A percentile compares a stretch with the other conserved stretches of the same genome.
These are phyloP conservation scores for Emericellopsis cladophorae DNA, from an alignment of 2,329 filamentous ascomycete genomes.

Conservation along the genomic window DNA sequence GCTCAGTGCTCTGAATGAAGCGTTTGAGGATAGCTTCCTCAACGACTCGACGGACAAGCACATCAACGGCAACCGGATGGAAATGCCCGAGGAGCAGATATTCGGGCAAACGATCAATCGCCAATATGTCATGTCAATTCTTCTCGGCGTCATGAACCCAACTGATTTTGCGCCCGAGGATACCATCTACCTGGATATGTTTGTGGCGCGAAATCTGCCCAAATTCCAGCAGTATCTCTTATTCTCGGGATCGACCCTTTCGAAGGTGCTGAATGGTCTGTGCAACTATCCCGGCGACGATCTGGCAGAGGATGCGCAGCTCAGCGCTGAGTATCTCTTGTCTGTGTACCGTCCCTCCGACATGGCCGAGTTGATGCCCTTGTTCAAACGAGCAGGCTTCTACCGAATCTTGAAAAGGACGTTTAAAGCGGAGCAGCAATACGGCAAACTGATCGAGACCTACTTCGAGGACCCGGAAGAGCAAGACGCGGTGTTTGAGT, in stretches of 20 bases:
- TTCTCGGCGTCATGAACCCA: conserved; percentile 80
- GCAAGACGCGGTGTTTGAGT: conserved; percentile 62
- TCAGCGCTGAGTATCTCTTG: conserved; percentile 92
- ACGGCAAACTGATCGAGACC: conserved; percentile 61
- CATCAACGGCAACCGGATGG: conserved; percentile 36
- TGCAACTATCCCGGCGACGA: conserved; percentile 74
- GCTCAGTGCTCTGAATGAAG: conserved; percentile 89
- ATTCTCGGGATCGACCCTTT: conserved; percentile 74
- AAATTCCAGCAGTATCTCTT: conserved; percentile 96
- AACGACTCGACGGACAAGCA: conserved; percentile 63
- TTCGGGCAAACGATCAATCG: conserved; percentile 67
- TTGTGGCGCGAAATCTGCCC: conserved; percentile 86
- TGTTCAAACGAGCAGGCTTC: conserved; percentile 71
- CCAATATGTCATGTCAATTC: conserved; percentile 83
- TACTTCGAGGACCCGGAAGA: conserved; percentile 81
- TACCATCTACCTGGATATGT: conserved; percentile 96
- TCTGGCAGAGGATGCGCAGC: conserved; percentile 82
- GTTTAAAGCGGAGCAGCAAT: conserved; percentile 70
- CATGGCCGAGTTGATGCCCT: conserved; percentile 58
- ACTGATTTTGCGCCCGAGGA: conserved; percentile 66
- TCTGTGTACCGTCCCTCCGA: conserved; percentile 89
- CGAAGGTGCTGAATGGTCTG: conserved; percentile 66
- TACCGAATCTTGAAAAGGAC: conserved; percentile 85
- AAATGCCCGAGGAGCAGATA: conserved; percentile 51
- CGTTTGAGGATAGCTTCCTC: conserved; percentile 88